Evolutionary conservation across 805 yeast species (phyloP).

Genomic region (Henningerozyma blattae): DNA sequence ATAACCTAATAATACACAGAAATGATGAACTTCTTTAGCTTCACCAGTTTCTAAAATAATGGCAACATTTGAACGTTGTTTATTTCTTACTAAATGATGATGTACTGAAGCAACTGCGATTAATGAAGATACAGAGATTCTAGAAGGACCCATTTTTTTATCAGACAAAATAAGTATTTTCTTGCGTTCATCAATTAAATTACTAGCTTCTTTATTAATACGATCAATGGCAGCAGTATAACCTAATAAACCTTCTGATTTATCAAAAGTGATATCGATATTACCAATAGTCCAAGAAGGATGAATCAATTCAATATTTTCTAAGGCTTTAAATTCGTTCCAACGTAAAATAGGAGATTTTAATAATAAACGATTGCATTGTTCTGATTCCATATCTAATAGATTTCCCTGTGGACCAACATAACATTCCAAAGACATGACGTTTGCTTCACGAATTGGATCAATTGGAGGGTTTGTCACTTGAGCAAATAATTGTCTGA

Average conservation of each 20-base stretch:
- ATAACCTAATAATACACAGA: conserved; percentile 87
- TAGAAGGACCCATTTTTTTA: conserved; percentile 41
- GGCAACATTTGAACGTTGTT: conserved; percentile 93
- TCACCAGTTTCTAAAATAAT: conserved; percentile 87
- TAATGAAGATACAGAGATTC: conserved; percentile 75
- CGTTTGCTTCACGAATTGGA: conserved; percentile 92
- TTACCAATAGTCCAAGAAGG: conserved; percentile 78
- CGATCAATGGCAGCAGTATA: conserved; percentile 76
- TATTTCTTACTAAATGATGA: conserved; percentile 89
- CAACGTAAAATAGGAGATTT: conserved; percentile 72
- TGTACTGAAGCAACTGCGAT: conserved; percentile 96
- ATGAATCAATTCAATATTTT: conserved; percentile 57
- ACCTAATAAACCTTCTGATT: conserved; percentile 74
- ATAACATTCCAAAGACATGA: conserved; percentile 94
- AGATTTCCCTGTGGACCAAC: conserved; percentile 95
- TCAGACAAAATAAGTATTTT: conserved; percentile 74
- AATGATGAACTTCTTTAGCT: conserved; percentile 95
- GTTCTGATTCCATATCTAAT: conserved; percentile 82
- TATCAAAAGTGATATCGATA: conserved; percentile 82
- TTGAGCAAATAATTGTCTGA: conserved; percentile 93
- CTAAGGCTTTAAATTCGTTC: conserved; percentile 63
- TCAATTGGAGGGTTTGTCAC: conserved; percentile 98
- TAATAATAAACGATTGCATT: conserved; percentile 79
- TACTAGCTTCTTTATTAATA: conserved; percentile 76
- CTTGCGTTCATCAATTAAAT: conserved; percentile 64